Evolutionary conservation across 805 yeast genomes (phyloP).

Genomic region (Isabelozyma pseudorhagii): DNA sequence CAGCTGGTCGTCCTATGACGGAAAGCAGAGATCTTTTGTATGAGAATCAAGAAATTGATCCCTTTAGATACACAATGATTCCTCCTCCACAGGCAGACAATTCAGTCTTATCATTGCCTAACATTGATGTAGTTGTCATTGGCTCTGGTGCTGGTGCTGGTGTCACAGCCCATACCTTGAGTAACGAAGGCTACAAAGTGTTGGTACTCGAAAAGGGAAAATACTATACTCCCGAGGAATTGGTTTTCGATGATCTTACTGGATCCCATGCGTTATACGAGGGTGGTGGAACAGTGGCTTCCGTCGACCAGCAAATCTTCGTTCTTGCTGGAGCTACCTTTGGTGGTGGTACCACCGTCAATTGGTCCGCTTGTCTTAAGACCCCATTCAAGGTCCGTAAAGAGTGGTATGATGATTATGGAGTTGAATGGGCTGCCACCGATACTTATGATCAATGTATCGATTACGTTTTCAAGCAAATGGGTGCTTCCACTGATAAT

Average conservation of each 20-base stretch:
- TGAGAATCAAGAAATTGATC: conserved; percentile 21
- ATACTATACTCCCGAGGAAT: conserved; percentile 34
- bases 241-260: conserved; percentile 32
- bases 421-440: conserved; percentile 45
- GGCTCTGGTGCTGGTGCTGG: conserved; percentile 58
- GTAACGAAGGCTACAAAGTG: conserved; percentile 39
- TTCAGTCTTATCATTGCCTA: conserved; percentile 30
- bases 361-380: conserved; percentile 53
- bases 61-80: conserved; percentile 26
- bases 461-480: conserved; percentile 44
- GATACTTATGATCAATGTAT: conserved; percentile 41
- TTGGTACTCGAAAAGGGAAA: conserved; percentile 52
- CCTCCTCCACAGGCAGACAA: conserved; percentile 25
- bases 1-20: conserved; percentile 36
- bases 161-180: conserved; percentile 46
- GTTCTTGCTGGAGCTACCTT: conserved; percentile 51
- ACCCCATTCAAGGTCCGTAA: conserved; percentile 49
- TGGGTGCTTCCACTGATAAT: conserved; percentile 44
- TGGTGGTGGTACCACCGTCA: conserved; percentile 58
- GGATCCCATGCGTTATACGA: conserved; percentile 40
- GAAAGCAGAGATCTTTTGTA: conserved; percentile 27
- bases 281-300: conserved; percentile 30
- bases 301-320: conserved; percentile 29
- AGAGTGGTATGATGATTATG: conserved; percentile 48
- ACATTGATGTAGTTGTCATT: conserved; percentile 44